Evolutionary conservation across 495 filamentous ascomycete genomes (phyloP).

Genomic region (Podospora fimiseda): DNA sequence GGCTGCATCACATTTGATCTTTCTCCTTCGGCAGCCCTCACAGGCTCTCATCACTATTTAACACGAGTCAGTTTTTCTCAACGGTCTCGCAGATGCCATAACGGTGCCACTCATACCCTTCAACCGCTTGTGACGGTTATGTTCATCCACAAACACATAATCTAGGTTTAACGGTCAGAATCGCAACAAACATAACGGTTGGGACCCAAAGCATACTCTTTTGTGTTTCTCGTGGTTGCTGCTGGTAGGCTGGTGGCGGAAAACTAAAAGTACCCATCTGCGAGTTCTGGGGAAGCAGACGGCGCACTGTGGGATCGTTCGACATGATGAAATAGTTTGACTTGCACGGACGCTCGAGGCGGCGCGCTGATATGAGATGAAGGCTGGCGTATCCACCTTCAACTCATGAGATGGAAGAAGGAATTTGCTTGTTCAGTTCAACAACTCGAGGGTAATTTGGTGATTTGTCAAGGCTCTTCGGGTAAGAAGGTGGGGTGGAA

Average conservation of each 20-base stretch:
- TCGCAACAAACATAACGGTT: conserved; percentile 1
- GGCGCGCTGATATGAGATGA: conserved; percentile 11
- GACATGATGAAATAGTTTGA: conserved; percentile 33
- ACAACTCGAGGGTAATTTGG: background rate
- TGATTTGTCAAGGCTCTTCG: background rate
- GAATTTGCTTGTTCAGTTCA: background rate
- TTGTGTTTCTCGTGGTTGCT: conserved; percentile 57
- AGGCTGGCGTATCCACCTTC: conserved; percentile 13
- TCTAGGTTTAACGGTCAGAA: conserved; percentile 47
- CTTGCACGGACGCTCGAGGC: conserved; percentile 21
- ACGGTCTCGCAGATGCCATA: background rate
- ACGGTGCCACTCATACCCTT: conserved; percentile 81
- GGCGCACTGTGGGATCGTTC: conserved; percentile 48
- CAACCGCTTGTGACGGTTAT: conserved; percentile 93
- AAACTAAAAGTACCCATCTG: conserved; percentile 55
- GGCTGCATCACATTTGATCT: conserved; percentile 96
- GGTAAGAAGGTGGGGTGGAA: background rate
- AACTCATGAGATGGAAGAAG: conserved; percentile 14
- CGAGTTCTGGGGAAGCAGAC: conserved; percentile 51
- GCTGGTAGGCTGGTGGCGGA: conserved; percentile 48
- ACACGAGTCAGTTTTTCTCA: conserved; percentile 20
- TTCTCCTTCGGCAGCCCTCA: conserved; percentile 85
- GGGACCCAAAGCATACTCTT: conserved; percentile 48
- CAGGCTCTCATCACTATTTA: conserved; percentile 91
- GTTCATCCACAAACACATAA: conserved; percentile 99